These are phyloP conservation scores for Blastobotrys ciferrii DNA, from an alignment of 1,139 yeast species.

Conservation along the genomic window DNA sequence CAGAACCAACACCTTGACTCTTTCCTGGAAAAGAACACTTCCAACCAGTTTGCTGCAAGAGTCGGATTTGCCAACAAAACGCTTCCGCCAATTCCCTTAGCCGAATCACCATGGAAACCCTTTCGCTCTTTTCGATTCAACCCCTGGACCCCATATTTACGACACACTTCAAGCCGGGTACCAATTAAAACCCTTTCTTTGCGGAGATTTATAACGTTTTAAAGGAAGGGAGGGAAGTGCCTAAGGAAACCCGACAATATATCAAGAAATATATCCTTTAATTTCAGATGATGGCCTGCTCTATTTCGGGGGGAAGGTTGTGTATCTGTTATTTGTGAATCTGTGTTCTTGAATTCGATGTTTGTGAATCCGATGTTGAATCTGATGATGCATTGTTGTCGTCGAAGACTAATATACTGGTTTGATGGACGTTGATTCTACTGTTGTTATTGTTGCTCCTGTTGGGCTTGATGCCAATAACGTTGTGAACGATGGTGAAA, in stretches of 20 bases:
- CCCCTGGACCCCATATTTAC: not conserved
- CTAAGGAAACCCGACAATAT: not conserved
- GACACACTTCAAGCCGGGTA: not conserved
- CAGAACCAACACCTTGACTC: no score
- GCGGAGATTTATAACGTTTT: not conserved
- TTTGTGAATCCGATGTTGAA: no score
- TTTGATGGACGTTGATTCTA: no score
- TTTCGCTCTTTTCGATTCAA: not conserved
- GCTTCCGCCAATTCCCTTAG: not conserved
- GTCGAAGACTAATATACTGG: no score
- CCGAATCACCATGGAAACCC: not conserved
- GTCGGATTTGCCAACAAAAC: no score
- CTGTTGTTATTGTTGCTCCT: no score
- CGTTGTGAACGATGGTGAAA: no score
- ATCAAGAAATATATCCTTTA: not conserved
- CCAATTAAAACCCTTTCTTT: not conserved
- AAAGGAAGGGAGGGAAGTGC: not conserved
- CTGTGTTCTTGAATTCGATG: not conserved
- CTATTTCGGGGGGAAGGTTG: not conserved
- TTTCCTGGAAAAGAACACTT: no score
- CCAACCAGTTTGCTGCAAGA: no score
- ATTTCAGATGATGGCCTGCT: not conserved
- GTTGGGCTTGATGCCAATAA: no score
- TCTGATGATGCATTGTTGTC: no score
- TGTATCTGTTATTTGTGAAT: not conserved